Evolutionary conservation across 106 monocot species (phyloP), one percentile per base, ranked within the genome.

Genomic region (Hemerocallis citrina): DNA sequence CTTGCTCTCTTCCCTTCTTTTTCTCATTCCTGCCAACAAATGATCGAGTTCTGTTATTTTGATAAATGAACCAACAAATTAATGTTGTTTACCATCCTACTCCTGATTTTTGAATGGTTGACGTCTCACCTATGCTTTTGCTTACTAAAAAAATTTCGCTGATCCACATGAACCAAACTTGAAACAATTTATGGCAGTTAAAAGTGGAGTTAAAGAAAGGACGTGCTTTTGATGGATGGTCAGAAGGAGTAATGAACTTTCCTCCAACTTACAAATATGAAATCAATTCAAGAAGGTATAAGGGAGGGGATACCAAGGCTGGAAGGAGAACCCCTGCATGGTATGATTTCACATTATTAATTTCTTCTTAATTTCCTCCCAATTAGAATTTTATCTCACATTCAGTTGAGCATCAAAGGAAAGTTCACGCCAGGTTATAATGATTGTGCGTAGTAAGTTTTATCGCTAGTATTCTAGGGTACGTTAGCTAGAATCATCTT

Each of bases 201-300:
- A 66, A 34, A 15, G 13, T 17, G 12, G 80, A 80, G 38, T 34
- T 80, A 17, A 70, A 59, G 41, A 80, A 61, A 51, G 80, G 80
- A 3, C 54, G 47, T 44, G 41, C 42, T 28, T 80, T 80, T 67
- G 70, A 75, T 70, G 80, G 80, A 23, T 80, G 80, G 80, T 45
- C 52, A 4, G 80, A 80, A 59, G 80, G 80, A 34, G 33, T 71
- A 55, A 54, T 80, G 25, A 63, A 66, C 2, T 80, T 80, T 48
- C 75, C 80, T 55, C 80, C 80, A 4, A 80, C 80, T 33, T 80
- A 71, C 48, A 80, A 75, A 22, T 80, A 75, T 63, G 71, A 75
- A 28, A 41, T 58, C 44, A 67, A 75, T 59, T 80, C 80, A 41
- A 56, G 65, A 12, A 72, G 63, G 15, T 80, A 80, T 40, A 8